Base-by-base conservation (phyloP, 2,329 filamentous ascomycete genomes). In the Coccinonectria pachysandricola region DNA sequence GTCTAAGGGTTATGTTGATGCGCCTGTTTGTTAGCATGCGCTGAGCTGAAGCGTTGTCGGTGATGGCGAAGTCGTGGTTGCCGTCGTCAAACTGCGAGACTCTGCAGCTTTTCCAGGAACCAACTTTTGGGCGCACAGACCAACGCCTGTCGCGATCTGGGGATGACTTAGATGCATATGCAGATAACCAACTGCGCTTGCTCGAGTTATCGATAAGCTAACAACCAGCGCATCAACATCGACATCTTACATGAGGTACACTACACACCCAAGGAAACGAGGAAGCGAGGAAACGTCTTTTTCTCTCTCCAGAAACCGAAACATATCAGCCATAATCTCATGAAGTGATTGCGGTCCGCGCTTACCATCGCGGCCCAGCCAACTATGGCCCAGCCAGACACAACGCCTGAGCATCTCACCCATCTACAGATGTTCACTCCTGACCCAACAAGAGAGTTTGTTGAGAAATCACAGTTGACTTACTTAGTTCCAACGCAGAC, bases 401-500 rank as follows among this genome's bases (percentile, higher is more conserved):
- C 26, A 18, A 32, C 36, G 19, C 27, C 38, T 7, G 45, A 45
- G 22, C 39, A 36, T 19, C 36, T 43, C 27, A 37, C 45, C 23
- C 29, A 37, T 19, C 35, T 40, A 16, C 27, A 34, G 30, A 38
- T 40, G 20, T 40, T 44, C 24, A 35, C 32, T 23, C 42, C 34
- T 11, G 45, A 51, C 24, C 36, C 44, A 8, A 37, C 40, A 24
- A 33, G 44, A 15, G 37, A 45, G 38, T 71, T 79, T 45, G 56
- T 71, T 23, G 68, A 76, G 31, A 59, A 64, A 33, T 71, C 75
- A 4, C 63, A 69, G 31, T 57, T 81, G 29, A 64, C 65, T 19
- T 77, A 77, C 39, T 58, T 78, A 22, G 57, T 80, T 25, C 75
- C 75, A 7, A 56, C 64, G 24, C 54, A 64, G 12, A 75, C 72